Conservation (phyloP, 768 basidiomycete genomes). For the Phanerochaete carnosa region DNA sequence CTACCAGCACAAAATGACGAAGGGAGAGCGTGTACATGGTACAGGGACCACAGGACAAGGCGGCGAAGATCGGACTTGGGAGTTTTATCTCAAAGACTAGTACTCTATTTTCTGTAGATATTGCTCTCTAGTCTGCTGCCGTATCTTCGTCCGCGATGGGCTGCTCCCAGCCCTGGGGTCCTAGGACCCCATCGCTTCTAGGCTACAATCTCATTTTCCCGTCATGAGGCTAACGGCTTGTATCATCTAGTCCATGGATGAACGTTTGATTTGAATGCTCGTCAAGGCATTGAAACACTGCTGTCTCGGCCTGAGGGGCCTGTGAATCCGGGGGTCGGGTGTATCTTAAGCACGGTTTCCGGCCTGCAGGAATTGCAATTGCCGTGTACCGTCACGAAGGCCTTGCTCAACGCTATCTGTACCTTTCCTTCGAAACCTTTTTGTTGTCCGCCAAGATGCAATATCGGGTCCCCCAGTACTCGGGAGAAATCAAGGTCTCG, state of each 20-base stretch:
- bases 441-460: slow-evolving; percentile 1
- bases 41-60: slow-evolving; percentile 66
- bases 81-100: slow-evolving; percentile 56
- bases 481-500: slow-evolving; percentile 34
- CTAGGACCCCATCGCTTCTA: too few species aligned
- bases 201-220: too few species aligned
- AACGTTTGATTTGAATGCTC: neutral
- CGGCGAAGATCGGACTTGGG: slow-evolving; percentile 85
- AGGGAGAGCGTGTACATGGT: slow-evolving; percentile 72
- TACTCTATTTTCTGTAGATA: neutral
- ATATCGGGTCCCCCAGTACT: slow-evolving; percentile 28
- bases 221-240: too few species aligned
- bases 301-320: neutral
- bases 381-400: neutral
- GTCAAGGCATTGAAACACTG: neutral
- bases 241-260: too few species aligned
- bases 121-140: too few species aligned
- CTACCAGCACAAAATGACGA: slow-evolving; percentile 93
- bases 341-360: neutral
- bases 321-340: neutral
- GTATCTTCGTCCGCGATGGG: too few species aligned
- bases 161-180: too few species aligned
- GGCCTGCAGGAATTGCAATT: neutral
- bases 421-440: neutral
- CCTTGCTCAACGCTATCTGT: neutral